Conservation (phyloP, 441 rosid genomes). For the Geranium incanum region DNA sequence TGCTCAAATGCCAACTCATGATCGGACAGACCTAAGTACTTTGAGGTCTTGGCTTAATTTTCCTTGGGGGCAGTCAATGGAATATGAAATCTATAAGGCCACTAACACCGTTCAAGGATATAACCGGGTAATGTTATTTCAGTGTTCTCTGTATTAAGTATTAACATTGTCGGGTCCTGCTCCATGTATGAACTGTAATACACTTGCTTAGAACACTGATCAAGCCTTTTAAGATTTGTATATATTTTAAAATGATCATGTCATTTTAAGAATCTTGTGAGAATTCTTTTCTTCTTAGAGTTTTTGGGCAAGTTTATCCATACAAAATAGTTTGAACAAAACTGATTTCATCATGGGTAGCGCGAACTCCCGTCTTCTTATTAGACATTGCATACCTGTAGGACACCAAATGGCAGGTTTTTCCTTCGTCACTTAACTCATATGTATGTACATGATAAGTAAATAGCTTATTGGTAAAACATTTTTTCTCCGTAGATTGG, state of each 20-base stretch:
- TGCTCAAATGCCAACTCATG: conserved; percentile 78
- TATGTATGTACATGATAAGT: neutral
- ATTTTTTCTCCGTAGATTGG: neutral
- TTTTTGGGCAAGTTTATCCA: neutral
- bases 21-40: conserved; percentile 91
- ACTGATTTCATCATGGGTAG: neutral
- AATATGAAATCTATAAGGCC: conserved; percentile 84
- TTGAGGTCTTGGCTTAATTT: conserved; percentile 97
- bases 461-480: neutral
- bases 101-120: conserved; percentile 67
- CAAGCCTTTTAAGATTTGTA: neutral
- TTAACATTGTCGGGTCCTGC: neutral
- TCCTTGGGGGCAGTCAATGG: conserved; percentile 95
- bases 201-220: neutral
- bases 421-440: neutral
- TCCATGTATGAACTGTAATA: neutral
- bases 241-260: neutral
- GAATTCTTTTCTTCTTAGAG: neutral
- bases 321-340: neutral
- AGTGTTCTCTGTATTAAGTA: neutral
- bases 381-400: neutral
- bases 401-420: neutral
- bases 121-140: conserved; percentile 42
- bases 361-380: neutral
- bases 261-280: neutral